These are phyloP conservation scores for Dactylellina sp. DNA, from an alignment of 2,329 filamentous ascomycete species.

Conservation along the genomic window DNA sequence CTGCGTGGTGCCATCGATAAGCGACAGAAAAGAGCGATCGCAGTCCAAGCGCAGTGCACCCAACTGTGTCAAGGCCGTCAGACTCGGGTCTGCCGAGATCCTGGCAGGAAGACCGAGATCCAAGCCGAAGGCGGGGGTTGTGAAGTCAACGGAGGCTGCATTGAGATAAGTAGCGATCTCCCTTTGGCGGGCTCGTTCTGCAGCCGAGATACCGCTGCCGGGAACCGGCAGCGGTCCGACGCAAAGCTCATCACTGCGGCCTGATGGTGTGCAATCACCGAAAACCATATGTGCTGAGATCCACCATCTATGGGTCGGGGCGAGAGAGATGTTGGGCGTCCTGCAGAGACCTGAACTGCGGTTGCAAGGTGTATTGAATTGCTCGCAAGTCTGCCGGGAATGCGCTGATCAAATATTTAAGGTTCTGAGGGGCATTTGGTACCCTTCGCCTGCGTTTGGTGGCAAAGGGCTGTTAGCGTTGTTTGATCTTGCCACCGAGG, in stretches of 20 bases:
- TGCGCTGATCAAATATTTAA: no score
- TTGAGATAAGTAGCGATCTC: slow-evolving; percentile 15
- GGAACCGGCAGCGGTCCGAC: background rate
- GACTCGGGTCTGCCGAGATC: slow-evolving; percentile 64
- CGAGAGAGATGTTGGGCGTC: background rate
- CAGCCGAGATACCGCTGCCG: background rate
- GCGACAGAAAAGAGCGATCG: slow-evolving; percentile 68
- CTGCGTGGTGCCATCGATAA: slow-evolving; percentile 66
- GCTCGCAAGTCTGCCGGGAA: no score
- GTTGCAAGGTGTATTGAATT: no score
- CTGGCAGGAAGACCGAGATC: slow-evolving; percentile 4
- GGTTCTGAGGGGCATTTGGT: no score
- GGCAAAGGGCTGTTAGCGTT: no score
- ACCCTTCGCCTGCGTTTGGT: no score
- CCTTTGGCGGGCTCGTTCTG: slow-evolving; percentile 17
- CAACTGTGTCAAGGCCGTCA: slow-evolving; percentile 67
- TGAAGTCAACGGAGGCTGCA: slow-evolving; percentile 15
- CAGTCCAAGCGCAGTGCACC: slow-evolving; percentile 67
- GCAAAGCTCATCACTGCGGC: background rate
- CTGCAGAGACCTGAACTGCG: background rate
- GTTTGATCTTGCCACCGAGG: no score
- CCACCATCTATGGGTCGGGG: background rate
- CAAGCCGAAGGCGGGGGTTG: slow-evolving; percentile 1
- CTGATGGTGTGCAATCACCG: background rate
- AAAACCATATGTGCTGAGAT: slow-evolving; percentile 8